Base-by-base conservation (phyloP, 2,329 filamentous ascomycete species). In the Colletotrichum godetiae region DNA sequence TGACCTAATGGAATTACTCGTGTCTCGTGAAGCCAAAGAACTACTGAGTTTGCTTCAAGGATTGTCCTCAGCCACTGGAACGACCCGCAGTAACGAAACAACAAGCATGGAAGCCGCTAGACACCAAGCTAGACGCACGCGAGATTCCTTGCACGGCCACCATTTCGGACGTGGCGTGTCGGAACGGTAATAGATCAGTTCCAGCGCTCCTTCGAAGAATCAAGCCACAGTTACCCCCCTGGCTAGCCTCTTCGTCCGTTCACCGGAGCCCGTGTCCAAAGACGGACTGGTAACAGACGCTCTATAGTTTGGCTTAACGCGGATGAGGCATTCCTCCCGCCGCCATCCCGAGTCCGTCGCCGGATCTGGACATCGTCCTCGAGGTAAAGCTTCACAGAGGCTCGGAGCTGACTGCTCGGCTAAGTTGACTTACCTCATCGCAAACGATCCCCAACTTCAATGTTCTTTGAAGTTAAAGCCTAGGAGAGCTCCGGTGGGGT, bases 251-350 rank as follows among this genome's bases (percentile, higher is more conserved):
- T 42, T 56, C 27, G 61, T 70, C 68, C 24, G 68, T 70, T 33
- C 55, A 42, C 42, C 61, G 55, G 61, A 53, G 29, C 6, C 58
- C 53, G 7, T 52, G 55, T 27, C 68, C 46, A 22, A 56, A 70
- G 55, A 11, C 24, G 68, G 61, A 66, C 62, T 61, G 61, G 61
- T 60, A 11, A 5, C 29, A 55, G 55, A 24, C 61, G 37, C 67
- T 65, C 22, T 24, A 22, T 19, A 33, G 31, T 19, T 22, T 62
- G 55, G 24, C 61, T 24, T 67, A 35, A 55, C 52, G 68, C 61
- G 46, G 56, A 70, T 42, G 42, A 55, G 61, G 68, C 61, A 70
- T 65, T 55, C 63, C 27, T 70, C 61, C 61, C 67, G 67, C 42
- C 55, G 53, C 33, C 29, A 22, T 31, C 46, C 33, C 60, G 61